Conservation (phyloP, 2,329 filamentous ascomycete species). For the Hypoxylon sp. region DNA sequence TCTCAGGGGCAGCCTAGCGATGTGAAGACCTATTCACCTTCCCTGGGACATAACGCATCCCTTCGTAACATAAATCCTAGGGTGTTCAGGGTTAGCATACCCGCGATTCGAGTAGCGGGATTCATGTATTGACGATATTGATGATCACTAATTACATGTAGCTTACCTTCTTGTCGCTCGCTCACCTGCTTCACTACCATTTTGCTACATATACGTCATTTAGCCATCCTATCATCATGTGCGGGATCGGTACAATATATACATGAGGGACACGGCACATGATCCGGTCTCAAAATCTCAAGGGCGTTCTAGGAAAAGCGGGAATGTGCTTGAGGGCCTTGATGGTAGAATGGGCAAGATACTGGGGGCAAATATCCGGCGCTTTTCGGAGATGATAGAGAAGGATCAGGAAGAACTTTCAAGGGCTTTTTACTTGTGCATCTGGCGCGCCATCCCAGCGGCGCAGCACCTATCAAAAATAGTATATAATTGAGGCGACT, state of each 20-base stretch:
- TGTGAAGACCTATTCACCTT: constrained; percentile 18
- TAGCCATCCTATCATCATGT: constrained; percentile 24
- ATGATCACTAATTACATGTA: constrained; percentile 30
- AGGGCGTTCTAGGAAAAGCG: constrained; percentile 38
- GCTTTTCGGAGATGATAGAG: constrained; percentile 34
- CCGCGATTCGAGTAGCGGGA: constrained; percentile 17
- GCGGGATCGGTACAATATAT: constrained; percentile 30
- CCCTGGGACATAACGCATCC: constrained; percentile 4
- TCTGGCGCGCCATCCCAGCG: constrained; percentile 8
- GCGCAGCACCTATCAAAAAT: constrained; percentile 17
- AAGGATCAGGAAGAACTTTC: constrained; percentile 18
- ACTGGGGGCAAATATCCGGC: constrained; percentile 22
- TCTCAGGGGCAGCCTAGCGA: constrained; percentile 7
- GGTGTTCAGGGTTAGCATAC: constrained; percentile 4
- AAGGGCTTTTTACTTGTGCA: constrained; percentile 34
- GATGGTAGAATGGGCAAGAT: constrained; percentile 39
- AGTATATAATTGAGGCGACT: constrained; percentile 38
- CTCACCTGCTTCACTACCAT: constrained; percentile 13
- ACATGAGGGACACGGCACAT: constrained; percentile 31
- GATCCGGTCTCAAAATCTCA: constrained; percentile 35
- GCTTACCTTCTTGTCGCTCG: constrained; percentile 19
- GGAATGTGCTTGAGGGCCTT: constrained; percentile 24
- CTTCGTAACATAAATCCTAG: background rate
- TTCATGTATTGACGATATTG: constrained; percentile 34
- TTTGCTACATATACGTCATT: constrained; percentile 38